phyloP scores from a whole-genome alignment of 306 rosid species.

The Vigna reflexopilosa region DNA sequence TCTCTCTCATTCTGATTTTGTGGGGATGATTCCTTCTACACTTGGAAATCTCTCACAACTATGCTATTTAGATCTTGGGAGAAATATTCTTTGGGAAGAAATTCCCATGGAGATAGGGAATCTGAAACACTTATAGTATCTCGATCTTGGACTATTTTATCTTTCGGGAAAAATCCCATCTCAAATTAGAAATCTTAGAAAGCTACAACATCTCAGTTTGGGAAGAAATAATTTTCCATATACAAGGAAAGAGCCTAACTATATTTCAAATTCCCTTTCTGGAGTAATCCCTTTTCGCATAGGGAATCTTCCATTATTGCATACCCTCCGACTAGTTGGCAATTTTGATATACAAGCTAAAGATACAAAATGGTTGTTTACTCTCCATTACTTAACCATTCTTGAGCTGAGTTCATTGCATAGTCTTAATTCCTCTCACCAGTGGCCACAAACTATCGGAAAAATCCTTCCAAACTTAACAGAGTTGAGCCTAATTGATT shows the following conservation, averaged over 20 bases:
- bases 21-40: conserved; percentile 20
- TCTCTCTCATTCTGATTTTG: rapidly evolving
- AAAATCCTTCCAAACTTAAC: conserved; percentile 7
- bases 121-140: not conserved
- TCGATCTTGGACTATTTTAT: not conserved
- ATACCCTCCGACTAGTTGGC: not conserved
- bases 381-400: not conserved
- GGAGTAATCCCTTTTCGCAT: no score
- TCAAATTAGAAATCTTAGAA: not conserved
- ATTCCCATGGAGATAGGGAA: not conserved
- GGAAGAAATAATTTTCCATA: not conserved
- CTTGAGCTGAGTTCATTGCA: not conserved
- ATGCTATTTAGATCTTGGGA: not conserved
- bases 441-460: not conserved
- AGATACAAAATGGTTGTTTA: conserved; percentile 9
- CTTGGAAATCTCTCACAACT: not conserved
- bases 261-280: not conserved
- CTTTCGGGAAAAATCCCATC: not conserved
- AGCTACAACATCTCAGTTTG: not conserved
- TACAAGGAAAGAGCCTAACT: not conserved
- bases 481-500: not conserved
- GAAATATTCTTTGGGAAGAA: not conserved
- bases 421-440: not conserved
- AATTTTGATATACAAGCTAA: not conserved
- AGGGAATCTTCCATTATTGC: conserved; percentile 15